A percentile compares a stretch with the other conserved stretches of the same genome.
Conservation (phyloP, 2,329 filamentous ascomycete species). For the Metarhizium brunneum region DNA sequence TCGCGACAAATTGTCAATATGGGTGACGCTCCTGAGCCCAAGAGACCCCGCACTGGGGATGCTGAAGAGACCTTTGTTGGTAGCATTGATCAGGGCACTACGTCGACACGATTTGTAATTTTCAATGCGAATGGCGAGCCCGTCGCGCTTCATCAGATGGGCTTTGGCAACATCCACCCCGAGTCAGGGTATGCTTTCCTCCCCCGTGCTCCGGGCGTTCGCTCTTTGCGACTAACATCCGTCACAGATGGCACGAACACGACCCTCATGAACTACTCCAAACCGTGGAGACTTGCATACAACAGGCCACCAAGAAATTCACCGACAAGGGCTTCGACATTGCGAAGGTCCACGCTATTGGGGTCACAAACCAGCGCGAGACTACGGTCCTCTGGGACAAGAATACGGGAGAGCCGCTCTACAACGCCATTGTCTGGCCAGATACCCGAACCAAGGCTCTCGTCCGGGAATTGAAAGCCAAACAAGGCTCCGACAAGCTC, state of each 20-base stretch:
- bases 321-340: conserved; percentile 56
- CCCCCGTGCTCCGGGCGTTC: not conserved
- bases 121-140: conserved; percentile 74
- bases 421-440: conserved; percentile 85
- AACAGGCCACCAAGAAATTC: conserved; percentile 65
- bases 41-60: conserved; percentile 9
- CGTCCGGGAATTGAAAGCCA: conserved; percentile 66
- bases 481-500: conserved; percentile 58
- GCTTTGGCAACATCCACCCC: conserved; percentile 78
- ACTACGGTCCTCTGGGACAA: conserved; percentile 81
- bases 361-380: conserved; percentile 86
- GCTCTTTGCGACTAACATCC: conserved; percentile 6
- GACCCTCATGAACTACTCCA: conserved; percentile 67
- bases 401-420: conserved; percentile 67
- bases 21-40: conserved; percentile 10
- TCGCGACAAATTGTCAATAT: conserved; percentile 22
- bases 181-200: conserved; percentile 57
- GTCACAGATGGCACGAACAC: conserved; percentile 76
- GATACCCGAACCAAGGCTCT: conserved; percentile 68
- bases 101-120: conserved; percentile 81
- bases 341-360: conserved; percentile 65
- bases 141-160: conserved; percentile 75
- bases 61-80: conserved; percentile 59
- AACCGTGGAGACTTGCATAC: conserved; percentile 72
- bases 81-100: conserved; percentile 86